A percentile compares a stretch with the other conserved stretches of the same genome.
phyloP scores from a whole-genome alignment of 768 basidiomycete genomes.

The Hypholoma sublateritium region DNA sequence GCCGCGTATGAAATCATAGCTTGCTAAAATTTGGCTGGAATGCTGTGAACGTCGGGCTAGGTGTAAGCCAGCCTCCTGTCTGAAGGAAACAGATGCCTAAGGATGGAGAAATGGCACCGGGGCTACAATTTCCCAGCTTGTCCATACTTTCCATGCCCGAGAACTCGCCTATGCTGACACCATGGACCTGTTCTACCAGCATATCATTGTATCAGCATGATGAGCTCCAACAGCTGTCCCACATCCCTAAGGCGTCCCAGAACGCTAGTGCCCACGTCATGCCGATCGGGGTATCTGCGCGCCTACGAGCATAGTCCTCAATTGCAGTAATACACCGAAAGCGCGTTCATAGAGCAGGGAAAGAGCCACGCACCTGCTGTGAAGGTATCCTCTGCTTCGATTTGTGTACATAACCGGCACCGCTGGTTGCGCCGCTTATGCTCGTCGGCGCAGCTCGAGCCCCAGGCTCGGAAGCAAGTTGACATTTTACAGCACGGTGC shows the following conservation, averaged over 20 bases:
- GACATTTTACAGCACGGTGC: neutral
- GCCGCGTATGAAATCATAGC: conserved; percentile 8
- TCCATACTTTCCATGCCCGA: conserved; percentile 5
- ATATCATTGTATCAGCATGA: neutral
- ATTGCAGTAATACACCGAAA: too few relatives aligned
- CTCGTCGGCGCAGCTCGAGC: neutral
- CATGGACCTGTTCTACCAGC: neutral
- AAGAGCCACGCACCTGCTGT: too few relatives aligned
- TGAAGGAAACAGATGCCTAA: neutral
- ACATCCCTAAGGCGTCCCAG: too few relatives aligned
- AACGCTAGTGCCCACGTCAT: too few relatives aligned
- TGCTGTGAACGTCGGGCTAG: conserved; percentile 6
- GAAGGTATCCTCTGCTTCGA: too few relatives aligned
- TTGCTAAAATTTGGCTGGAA: conserved; percentile 6
- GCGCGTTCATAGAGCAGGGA: too few relatives aligned
- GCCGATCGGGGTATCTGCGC: too few relatives aligned
- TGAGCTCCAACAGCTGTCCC: too few relatives aligned
- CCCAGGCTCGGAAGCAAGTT: neutral
- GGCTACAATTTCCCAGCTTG: conserved; percentile 16
- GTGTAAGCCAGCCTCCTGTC: neutral
- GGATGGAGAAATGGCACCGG: conserved; percentile 10
- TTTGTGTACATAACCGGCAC: too few relatives aligned
- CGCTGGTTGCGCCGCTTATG: neutral
- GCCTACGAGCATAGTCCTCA: too few relatives aligned
- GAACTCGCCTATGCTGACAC: neutral